Base-by-base conservation (phyloP, 2,329 filamentous ascomycete genomes). In the Alternaria atra region DNA sequence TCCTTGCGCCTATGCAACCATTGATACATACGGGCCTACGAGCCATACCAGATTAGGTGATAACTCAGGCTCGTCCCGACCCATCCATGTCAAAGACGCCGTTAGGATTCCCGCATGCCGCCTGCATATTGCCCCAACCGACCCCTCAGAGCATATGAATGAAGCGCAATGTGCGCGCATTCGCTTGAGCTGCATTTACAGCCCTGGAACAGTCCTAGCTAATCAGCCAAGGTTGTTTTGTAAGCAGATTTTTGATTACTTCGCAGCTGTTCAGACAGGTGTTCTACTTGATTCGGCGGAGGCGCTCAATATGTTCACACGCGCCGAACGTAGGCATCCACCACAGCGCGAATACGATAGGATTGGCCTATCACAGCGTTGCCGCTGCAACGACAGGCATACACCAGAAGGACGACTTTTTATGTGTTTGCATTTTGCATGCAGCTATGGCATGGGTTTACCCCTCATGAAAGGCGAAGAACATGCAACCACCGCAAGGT, bases 51-150 rank as follows among this genome's bases (percentile, higher is more conserved):
- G 15, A 27, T 27, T 34, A 34, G 46, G 34, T 35, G 30, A 37
- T 27, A 20, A 35, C 30, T 50, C 20, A 50, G 20, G 30, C 20
- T 25, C 32, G 30, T 34, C 20, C 32, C 34, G 30, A 13, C 10
- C 46, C 30, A 35, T 25, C 32, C 46, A 42, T 42, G 39, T 25
- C 4, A 43, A 25, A 35, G 44, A 25, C 30, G 44, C 37, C 25
- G 29, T 55, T 17, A 48, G 48, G 42, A 53, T 58, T 47, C 32
- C 30, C 43, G 51, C 52, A 34, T 37, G 25, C 35, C 13, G 32
- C 37, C n/a, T 55, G 51, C 56, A 48, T 48, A 35, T 43, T n/a
- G 20, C 29, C 56, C 29, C 40, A 17, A 29, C 43, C 25, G 20
- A 10, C 29, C 34, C 37, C 44, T 30, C 37, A 42, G 6, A 25